Base-by-base conservation (phyloP, 495 filamentous ascomycete species). In the Aspergillus baeticus region DNA sequence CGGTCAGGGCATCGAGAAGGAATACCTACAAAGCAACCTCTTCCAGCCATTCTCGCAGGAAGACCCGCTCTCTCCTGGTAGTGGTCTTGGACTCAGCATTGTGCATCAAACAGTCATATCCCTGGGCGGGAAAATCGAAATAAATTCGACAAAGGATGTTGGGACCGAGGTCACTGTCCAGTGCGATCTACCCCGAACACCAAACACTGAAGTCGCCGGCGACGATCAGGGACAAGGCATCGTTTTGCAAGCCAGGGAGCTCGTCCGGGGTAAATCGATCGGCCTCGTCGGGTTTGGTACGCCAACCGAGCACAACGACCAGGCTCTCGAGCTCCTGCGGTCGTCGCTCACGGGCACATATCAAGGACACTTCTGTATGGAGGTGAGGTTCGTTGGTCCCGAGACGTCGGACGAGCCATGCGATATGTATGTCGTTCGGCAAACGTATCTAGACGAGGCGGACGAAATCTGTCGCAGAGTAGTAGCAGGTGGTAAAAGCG, bases 21-120 rank as follows among this genome's bases (percentile, higher is more conserved):
- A 77, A 13, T 81, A 72, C 42, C 57, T 80, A 14, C 66, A 70
- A 15, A 72, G 65, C 18, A 66, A 67, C 31, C 43, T 78, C 0
- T 81, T 71, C 58, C 71, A 67, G n/a, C 69, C 78, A 4, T 81
- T 81, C 38, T 70, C 72, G 5, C 78, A 81, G 61, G 78, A 81
- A 35, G 70, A 80, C 37, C 62, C 65, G 10, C 66, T 81, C 3
- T 69, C 68, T 5, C 70, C 68, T 17, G 78, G 78, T 13, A 76
- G 71, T 31, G 78, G 78, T 0, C 63, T 76, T 13, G 73, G 73
- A 5, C 62, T 78, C 7, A 73, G 69, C 18, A 79, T 80, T 37
- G 75, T 77, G 5, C 70, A 66, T 26, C 69, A 69, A 14, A 70
- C 78, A 8, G 57, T 80, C 3, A 59, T 68, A 14, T 68, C 70